Base-by-base conservation (phyloP, 163 green algal genomes). In the Smithsoniella earleae region DNA sequence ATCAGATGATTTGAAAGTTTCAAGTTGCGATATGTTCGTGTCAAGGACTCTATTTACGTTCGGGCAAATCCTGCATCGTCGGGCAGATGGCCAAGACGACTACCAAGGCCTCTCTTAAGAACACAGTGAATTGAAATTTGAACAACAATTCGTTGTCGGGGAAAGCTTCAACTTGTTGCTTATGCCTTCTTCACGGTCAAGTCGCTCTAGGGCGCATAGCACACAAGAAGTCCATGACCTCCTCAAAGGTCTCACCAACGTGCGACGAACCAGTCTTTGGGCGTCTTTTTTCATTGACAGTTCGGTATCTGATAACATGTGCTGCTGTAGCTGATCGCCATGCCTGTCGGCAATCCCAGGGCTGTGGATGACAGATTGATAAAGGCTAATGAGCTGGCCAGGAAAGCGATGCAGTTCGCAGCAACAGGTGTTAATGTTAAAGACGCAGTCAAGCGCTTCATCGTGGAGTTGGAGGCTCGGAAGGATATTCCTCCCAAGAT, bases 401-500 rank as follows among this genome's bases (percentile, higher is more conserved):
- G 58, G 34, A 69, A 69, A 13, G 58, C 58, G 6, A 69, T 69
- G 58, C 58, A 69, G 25, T 69, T 69, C 20, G 58, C 58, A 37
- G 58, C 58, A 2, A 69, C 58, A 40, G 58, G 58, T 0, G 58
- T 69, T 33, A 69, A 69, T 13, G 43, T 69, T 33, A 69, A 69
- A 13, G 25, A 69, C 4, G 58, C 58, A n/a, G 58, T 69, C 0
- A 34, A 69, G 25, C 40, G 58, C 8, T 69, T 69, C 27, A 69
- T 69, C 25, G 58, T 69, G n/a, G 58, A 69, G 58, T 33, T 69
- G 58, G 58, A 69, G 25, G 58, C 58, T 4, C 58, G 58, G 6
- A 69, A 69, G 58, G 58, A 69, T 33, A 69, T 69, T 0, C 58
- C 58, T 33, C 58, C 58, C 20, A 69, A 69, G 58, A 69, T 69